A percentile compares a stretch with the other conserved stretches of the same genome.
phyloP scores from a whole-genome alignment of 768 basidiomycete species.

The Pleurotus tuoliensis region DNA sequence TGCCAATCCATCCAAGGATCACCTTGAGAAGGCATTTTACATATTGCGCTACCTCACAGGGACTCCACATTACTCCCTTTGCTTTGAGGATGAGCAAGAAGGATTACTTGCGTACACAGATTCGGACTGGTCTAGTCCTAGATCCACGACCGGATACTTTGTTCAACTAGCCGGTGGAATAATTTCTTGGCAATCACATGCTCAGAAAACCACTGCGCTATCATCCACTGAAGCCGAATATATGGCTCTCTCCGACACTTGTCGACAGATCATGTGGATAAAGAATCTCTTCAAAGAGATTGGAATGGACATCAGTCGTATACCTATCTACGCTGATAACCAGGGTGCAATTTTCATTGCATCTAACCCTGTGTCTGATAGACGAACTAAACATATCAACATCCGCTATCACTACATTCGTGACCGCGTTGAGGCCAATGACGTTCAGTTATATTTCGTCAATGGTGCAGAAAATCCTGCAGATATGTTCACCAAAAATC shows the following conservation, averaged over 20 bases:
- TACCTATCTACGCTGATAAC: too few species aligned
- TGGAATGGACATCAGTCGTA: too few species aligned
- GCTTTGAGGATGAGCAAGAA: conserved; percentile 11
- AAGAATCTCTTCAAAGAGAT: too few species aligned
- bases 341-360: too few species aligned
- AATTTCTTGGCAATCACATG: conserved; percentile 28
- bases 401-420: too few species aligned
- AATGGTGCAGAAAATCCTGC: too few species aligned
- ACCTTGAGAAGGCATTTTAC: conserved; percentile 20
- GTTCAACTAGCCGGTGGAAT: conserved; percentile 21
- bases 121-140: conserved; percentile 20
- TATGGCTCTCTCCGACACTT: conserved; percentile 15
- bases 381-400: too few species aligned
- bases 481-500: too few species aligned
- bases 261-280: too few species aligned
- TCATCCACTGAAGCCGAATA: conserved; percentile 31
- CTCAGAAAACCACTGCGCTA: conserved; percentile 25
- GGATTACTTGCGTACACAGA: conserved; percentile 13
- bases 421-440: too few species aligned
- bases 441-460: too few species aligned
- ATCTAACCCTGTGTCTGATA: too few species aligned
- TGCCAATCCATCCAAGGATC: conserved; percentile 10
- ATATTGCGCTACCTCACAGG: conserved; percentile 25
- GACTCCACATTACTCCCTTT: conserved; percentile 13
- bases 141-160: conserved; percentile 24